Base-by-base conservation (phyloP, 164 flowering plant genomes). In the Sedum album region DNA sequence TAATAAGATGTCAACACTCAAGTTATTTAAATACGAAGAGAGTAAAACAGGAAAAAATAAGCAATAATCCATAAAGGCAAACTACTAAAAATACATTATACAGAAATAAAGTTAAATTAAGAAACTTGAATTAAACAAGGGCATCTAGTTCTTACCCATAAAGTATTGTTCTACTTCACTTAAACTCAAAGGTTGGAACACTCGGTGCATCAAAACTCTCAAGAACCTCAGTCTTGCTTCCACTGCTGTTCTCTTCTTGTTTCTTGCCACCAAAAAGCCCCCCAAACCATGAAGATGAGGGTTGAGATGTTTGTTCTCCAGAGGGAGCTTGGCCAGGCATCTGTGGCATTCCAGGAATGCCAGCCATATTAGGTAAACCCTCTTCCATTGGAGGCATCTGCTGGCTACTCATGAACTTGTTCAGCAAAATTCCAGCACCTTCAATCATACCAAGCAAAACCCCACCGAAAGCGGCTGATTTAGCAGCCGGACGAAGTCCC, bases 391-490 rank as follows among this genome's bases (percentile, higher is more conserved):
- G 68, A 41, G 49, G 20, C 30, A 21, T n/a, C 41, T 21, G 55
- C 30, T 39, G 51, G 11, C 7, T 18, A 42, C 68, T 66, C n/a
- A 26, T 2, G 31, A 66, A 5, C 35, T 46, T 42, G 48, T 66
- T 66, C 33, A 66, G 0, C 51, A 26, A 28, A 30, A 65, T 65
- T 31, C 46, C 66, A 66, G 57, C 55, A 6, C 68, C 68, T 66
- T 66, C 68, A 66, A 66, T 44, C 68, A 66, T 5, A 44, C 57
- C 68, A 21, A 66, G 53, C 7, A 66, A 23, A 4, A 66, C 39
- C 57, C 68, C 68, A 66, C 68, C 68, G 30, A 44, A 44, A 2
- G 30, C 0, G 6, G 68, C 68, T 5, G 68, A 44, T 46, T 14
- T 42, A 4, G 53, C 28, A 13, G 68, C 31, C 1, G 57, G 31